Base-by-base conservation (phyloP, 306 rosid genomes). In the Hippophae rhamnoides region DNA sequence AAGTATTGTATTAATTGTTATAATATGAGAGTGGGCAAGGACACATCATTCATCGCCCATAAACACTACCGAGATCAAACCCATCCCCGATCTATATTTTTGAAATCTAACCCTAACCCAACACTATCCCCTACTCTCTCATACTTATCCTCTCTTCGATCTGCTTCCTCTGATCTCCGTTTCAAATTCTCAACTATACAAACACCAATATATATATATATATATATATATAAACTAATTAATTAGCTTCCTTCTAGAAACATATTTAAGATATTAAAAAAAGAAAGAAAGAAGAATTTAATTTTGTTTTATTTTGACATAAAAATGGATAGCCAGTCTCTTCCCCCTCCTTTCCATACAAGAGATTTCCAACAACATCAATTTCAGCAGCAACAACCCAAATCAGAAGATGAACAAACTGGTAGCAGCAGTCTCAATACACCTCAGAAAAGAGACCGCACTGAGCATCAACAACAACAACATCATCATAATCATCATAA, bases 341-440 rank as follows among this genome's bases (percentile, higher is more conserved):
- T 92, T 40, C 95, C 99, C 0, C 89, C 95, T 58, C 88, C 99
- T 27, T 92, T 92, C 75, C 95, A 84, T 74, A 74, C 84, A 11
- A 72, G 89, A 65, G 95, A 86, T 67, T 85, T 86, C 65, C 95
- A 78, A 5, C 94, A 75, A 8, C 79, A 73, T n/a, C 77, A 75
- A 3, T 86, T 72, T 10, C 82, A 68, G 5, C 86, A 80, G 23
- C 87, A 76, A 50, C 79, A 74, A 13, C 83, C 74, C 9, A 80
- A 70, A 56, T 80, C 89, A 0, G 92, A 92, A 46, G 98, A 87
- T 5, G 92, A 87, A 10, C 96, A 90, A 47, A 87, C 89, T 45
- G 94, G 89, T 55, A 88, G 81, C 65, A 81, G 85, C 6, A 81
- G 84, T 27, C 76, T 58, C 0, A 82, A 72, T 76, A 82, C 77